Base-by-base conservation (phyloP, 805 yeast genomes). In the Spathaspora hagerdaliae region DNA sequence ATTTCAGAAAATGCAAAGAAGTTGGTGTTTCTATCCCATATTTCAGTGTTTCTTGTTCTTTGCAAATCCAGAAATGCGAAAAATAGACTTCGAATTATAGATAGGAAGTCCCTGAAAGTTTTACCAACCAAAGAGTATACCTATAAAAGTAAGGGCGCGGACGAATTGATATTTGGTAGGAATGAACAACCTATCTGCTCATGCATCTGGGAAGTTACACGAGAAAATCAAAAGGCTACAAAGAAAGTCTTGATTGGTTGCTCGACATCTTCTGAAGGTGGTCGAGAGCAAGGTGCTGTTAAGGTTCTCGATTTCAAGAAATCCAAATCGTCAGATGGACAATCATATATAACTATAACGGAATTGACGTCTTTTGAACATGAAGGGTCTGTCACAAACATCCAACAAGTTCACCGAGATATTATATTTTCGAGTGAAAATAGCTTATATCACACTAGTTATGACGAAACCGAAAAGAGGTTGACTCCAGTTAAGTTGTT, bases 171-270 rank as follows among this genome's bases (percentile, higher is more conserved):
- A 1, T 64, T 67, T 42, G 55, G 46, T 1, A 44, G 47, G 6
- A 44, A 54, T n/a, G 76, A 71, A 41, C 44, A 47, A 24, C 74
- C 75, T 1, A 41, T 56, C 1, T 59, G 64, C 31, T 55, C 62
- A 4, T 53, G 65, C 42, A 52, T 71, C 7, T 71, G 77, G 74
- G 58, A 63, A 12, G 56, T 71, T 5, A 46, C 51, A 11, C 54
- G 72, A 27, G 53, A 55, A 10, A 65, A 61, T 6, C 51, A 62
- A 14, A 51, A 55, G 3, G 61, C 36, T 7, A 15, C 75, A 9
- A 69, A 67, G 46, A 71, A 71, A 44, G 47, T 71, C 6, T 53
- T 71, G n/a, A 48, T 68, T 31, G 73, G 73, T 1, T 52, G 64
- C 6, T 43, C 38, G 19, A 42, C 31, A 27, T 44, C 50, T 1